A percentile compares a stretch with the other conserved stretches of the same genome.
phyloP scores from a whole-genome alignment of 2,329 filamentous ascomycete genomes.

The Claviceps sp. region DNA sequence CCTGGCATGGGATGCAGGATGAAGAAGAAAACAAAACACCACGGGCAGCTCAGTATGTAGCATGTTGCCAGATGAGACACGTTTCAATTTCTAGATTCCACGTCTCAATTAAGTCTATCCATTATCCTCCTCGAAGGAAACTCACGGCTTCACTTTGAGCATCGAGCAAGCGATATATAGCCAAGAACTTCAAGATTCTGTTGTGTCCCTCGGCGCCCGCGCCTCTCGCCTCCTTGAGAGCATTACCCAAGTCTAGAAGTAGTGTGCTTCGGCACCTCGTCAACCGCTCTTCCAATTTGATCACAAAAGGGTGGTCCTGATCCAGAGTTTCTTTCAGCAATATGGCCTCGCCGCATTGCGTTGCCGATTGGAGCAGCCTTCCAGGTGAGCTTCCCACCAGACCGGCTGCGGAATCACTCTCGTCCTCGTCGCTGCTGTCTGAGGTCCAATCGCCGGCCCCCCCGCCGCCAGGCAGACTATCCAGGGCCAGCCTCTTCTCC shows the following conservation, averaged over 20 bases:
- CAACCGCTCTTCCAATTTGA: slow-evolving; percentile 39
- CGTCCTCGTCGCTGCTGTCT: slow-evolving; percentile 28
- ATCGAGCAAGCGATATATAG: slow-evolving; percentile 38
- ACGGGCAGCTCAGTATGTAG: slow-evolving; percentile 7
- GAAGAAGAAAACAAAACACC: background rate
- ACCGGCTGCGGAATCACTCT: slow-evolving; percentile 16
- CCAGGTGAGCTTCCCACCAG: slow-evolving; percentile 32
- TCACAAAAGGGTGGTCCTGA: slow-evolving; percentile 33
- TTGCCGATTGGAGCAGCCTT: slow-evolving; percentile 32
- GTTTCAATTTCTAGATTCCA: background rate
- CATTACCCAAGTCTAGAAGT: slow-evolving; percentile 40
- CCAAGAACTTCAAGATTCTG: slow-evolving; percentile 37
- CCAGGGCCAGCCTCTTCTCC: slow-evolving; percentile 50
- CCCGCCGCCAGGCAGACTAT: slow-evolving; percentile 16
- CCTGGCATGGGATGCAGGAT: background rate
- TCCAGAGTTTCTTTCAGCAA: slow-evolving; percentile 31
- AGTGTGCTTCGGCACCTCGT: slow-evolving; percentile 41
- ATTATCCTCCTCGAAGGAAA: slow-evolving; percentile 27
- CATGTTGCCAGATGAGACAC: slow-evolving; percentile 16
- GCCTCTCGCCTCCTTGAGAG: slow-evolving; percentile 30
- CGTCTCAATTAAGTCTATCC: background rate
- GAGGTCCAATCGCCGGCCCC: slow-evolving; percentile 11
- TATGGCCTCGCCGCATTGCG: slow-evolving; percentile 30
- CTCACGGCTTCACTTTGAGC: slow-evolving; percentile 40
- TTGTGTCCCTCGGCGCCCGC: slow-evolving; percentile 28